Percentiles rank a stretch among this genome's conserved stretches.
These are phyloP conservation scores for Plantago ovata DNA, from an alignment of 257 asterid species.

Conservation along the genomic window DNA sequence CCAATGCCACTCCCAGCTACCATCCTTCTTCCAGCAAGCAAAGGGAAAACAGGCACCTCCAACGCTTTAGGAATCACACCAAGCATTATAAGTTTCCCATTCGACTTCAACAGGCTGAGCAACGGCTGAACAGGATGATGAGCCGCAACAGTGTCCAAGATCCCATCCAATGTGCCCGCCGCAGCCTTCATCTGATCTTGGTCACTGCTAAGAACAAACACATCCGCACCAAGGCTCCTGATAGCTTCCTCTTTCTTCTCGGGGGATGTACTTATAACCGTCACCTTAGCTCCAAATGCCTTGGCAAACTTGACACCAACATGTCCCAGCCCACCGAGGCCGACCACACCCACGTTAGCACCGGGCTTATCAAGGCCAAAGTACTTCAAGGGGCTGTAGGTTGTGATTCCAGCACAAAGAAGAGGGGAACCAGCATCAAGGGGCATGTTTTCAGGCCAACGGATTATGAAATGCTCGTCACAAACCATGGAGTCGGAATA, in stretches of 20 bases:
- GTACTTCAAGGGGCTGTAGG: constrained; percentile 30
- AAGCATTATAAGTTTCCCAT: constrained; percentile 28
- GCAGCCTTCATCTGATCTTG: constrained; percentile 34
- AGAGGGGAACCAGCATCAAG: constrained; percentile 30
- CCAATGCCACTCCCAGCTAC: constrained; percentile 29
- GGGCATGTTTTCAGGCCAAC: constrained; percentile 29
- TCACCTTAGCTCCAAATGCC: constrained; percentile 33
- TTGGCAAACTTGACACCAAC: constrained; percentile 31
- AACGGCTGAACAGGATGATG: constrained; percentile 25
- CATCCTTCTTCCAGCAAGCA: constrained; percentile 28
- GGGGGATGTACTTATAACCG: constrained; percentile 25
- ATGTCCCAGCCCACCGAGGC: constrained; percentile 32
- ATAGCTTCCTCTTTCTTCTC: constrained; percentile 31
- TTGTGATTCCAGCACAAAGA: constrained; percentile 32
- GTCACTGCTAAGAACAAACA: constrained; percentile 28
- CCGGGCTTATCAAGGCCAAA: constrained; percentile 33
- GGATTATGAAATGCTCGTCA: constrained; percentile 30
- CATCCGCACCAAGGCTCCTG: constrained; percentile 28
- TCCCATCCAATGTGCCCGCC: constrained; percentile 28
- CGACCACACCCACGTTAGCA: constrained; percentile 23
- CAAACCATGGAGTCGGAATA: constrained; percentile 31
- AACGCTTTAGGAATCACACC: constrained; percentile 26
- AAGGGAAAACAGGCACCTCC: constrained; percentile 27
- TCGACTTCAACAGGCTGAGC: constrained; percentile 28
- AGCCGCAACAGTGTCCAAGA: constrained; percentile 27